phyloP scores from a whole-genome alignment of 108 stramenopile genomes.

The Fragilariopsis cylindrus region DNA sequence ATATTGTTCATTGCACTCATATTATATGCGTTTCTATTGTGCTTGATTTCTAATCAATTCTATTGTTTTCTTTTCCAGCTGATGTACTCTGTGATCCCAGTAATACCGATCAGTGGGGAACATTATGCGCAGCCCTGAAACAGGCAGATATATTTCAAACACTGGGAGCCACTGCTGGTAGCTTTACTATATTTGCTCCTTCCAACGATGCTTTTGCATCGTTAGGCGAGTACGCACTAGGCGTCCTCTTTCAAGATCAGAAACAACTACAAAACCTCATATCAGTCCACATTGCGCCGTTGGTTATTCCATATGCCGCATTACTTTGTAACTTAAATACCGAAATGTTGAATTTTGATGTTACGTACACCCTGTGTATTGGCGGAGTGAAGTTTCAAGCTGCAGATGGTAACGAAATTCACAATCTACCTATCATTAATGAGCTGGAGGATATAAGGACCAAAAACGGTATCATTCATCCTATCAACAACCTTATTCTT shows the following conservation, averaged over 20 bases:
- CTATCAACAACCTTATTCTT: conserved; percentile 10
- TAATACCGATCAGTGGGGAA: neutral
- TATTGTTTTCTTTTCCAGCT: neutral
- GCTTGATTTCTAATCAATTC: neutral
- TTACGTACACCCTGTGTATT: conserved; percentile 3
- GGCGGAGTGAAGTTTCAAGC: conserved; percentile 1
- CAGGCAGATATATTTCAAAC: neutral
- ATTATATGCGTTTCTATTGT: too few species aligned
- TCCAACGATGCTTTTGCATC: neutral
- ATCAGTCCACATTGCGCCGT: conserved; percentile 1
- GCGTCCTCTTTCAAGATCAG: neutral
- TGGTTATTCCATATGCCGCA: neutral
- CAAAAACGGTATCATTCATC: conserved; percentile 7
- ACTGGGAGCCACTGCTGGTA: neutral
- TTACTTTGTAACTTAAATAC: neutral
- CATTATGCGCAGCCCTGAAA: neutral
- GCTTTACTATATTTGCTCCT: conserved; percentile 4
- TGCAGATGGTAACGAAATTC: conserved; percentile 2
- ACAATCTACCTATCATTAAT: conserved; percentile 1
- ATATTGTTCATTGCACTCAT: neutral
- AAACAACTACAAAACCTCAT: neutral
- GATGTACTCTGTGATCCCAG: neutral
- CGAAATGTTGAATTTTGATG: conserved; percentile 4
- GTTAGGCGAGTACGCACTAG: neutral
- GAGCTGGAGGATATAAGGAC: neutral